Percentiles rank a stretch among this genome's conserved stretches.
phyloP scores from a whole-genome alignment of 164 flowering plant species.

The Malania oleifera region DNA sequence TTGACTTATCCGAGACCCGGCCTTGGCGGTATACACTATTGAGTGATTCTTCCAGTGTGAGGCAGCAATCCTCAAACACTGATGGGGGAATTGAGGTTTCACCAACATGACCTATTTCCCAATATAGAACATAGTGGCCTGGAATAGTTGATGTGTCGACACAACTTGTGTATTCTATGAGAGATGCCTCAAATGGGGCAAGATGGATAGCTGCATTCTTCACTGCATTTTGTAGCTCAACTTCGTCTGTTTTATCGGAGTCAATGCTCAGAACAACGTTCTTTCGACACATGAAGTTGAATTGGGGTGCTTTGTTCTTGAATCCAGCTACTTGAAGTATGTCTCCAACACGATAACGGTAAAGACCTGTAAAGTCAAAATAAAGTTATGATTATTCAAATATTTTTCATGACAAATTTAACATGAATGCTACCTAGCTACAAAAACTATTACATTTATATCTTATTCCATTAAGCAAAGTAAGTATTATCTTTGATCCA shows the following conservation, averaged over 20 bases:
- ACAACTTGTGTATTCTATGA: constrained; percentile 58
- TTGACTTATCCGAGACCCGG: constrained; percentile 49
- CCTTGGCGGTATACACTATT: constrained; percentile 66
- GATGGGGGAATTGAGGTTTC: constrained; percentile 21
- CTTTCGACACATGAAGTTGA: constrained; percentile 53
- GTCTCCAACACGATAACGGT: constrained; percentile 65
- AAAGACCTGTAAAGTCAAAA: constrained; percentile 40
- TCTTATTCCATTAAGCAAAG: neutral
- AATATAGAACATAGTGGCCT: constrained; percentile 59
- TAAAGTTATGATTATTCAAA: neutral
- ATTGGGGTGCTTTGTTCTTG: constrained; percentile 66
- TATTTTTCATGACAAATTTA: neutral
- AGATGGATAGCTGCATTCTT: constrained; percentile 38
- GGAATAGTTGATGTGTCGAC: constrained; percentile 61
- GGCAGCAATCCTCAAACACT: constrained; percentile 50
- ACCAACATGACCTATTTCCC: constrained; percentile 41
- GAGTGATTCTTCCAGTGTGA: constrained; percentile 49
- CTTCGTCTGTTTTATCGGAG: constrained; percentile 62
- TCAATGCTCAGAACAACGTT: constrained; percentile 66
- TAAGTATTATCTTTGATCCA: neutral
- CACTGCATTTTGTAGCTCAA: constrained; percentile 56
- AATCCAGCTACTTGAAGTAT: constrained; percentile 60
- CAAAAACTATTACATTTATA: neutral
- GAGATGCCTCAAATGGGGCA: constrained; percentile 35
- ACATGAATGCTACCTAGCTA: too few relatives aligned